Percentiles rank a stretch among this genome's conserved stretches.
These are phyloP conservation scores for Paecilomyces sp. DNA, from an alignment of 2,329 filamentous ascomycete species.

Conservation along the genomic window DNA sequence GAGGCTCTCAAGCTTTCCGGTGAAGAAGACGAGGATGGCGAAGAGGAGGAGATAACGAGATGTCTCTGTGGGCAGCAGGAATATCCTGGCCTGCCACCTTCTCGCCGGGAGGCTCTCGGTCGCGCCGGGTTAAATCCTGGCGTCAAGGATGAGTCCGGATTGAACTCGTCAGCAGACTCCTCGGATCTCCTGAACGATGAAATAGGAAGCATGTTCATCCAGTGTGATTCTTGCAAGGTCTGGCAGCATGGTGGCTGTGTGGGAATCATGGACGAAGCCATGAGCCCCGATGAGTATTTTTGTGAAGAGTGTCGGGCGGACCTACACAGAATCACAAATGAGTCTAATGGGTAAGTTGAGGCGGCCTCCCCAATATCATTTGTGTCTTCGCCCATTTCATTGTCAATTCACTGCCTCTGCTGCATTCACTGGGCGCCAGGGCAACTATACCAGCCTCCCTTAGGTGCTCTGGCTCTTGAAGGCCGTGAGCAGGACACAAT, in stretches of 20 bases:
- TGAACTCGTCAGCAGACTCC: constrained; percentile 52
- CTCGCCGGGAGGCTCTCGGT: constrained; percentile 50
- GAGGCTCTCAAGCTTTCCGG: constrained; percentile 34
- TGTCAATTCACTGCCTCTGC: background rate
- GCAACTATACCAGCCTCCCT: background rate
- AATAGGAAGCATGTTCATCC: constrained; percentile 89
- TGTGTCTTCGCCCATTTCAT: background rate
- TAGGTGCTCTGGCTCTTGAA: background rate
- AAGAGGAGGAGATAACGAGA: constrained; percentile 88
- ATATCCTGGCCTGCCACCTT: constrained; percentile 69
- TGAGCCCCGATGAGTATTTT: constrained; percentile 94
- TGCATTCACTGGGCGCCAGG: background rate
- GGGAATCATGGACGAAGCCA: constrained; percentile 88
- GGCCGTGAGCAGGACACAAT: background rate
- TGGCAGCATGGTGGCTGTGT: constrained; percentile 99
- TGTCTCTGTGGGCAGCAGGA: constrained; percentile 94
- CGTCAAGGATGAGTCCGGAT: constrained; percentile 51
- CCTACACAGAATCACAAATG: constrained; percentile 74
- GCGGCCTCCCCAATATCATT: background rate
- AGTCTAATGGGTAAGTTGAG: constrained; percentile 71
- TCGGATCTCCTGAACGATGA: constrained; percentile 66
- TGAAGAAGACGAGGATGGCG: constrained; percentile 55
- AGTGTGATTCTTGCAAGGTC: constrained; percentile 95
- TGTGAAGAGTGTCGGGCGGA: constrained; percentile 93
- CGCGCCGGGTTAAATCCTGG: constrained; percentile 48